Percentiles rank a stretch among this genome's conserved stretches.
phyloP scores from a whole-genome alignment of 2,329 filamentous ascomycete species.

The Stagonosporopsis vannaccii region DNA sequence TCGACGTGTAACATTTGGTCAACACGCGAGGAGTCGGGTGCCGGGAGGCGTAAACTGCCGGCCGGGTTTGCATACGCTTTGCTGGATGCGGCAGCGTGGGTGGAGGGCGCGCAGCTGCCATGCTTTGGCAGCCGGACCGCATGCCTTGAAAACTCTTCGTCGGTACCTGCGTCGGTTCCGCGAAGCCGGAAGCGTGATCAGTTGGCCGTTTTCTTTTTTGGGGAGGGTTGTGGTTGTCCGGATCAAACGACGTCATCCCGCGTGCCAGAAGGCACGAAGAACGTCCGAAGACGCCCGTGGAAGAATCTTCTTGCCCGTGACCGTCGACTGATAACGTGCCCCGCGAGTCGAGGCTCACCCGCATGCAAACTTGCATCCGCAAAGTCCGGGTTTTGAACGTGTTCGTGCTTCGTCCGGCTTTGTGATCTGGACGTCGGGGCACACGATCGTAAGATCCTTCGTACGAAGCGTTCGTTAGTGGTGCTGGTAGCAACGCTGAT shows the following conservation, averaged over 20 bases:
- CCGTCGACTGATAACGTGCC: neutral
- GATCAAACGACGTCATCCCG: slow-evolving; percentile 15
- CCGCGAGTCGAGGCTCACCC: slow-evolving; percentile 2
- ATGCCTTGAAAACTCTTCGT: neutral
- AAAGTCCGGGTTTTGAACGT: neutral
- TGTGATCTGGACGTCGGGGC: neutral
- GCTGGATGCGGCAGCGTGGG: neutral
- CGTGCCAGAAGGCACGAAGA: slow-evolving; percentile 12
- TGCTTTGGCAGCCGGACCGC: neutral
- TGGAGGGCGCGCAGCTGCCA: neutral
- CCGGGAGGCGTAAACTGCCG: too few species aligned
- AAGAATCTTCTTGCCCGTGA: neutral
- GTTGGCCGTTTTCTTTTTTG: too few species aligned
- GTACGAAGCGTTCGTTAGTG: slow-evolving; percentile 4
- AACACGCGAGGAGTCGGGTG: neutral
- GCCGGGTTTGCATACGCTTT: neutral
- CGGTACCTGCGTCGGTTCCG: neutral
- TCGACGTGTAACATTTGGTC: neutral
- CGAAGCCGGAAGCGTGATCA: neutral
- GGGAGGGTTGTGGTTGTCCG: neutral
- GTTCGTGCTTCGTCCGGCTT: neutral
- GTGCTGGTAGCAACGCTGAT: neutral
- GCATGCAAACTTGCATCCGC: neutral
- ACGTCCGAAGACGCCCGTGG: slow-evolving; percentile 4
- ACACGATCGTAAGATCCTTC: neutral